Evolutionary conservation across 108 stramenopile species (phyloP).

Genomic region (Stephanodiscus minutulus): DNA sequence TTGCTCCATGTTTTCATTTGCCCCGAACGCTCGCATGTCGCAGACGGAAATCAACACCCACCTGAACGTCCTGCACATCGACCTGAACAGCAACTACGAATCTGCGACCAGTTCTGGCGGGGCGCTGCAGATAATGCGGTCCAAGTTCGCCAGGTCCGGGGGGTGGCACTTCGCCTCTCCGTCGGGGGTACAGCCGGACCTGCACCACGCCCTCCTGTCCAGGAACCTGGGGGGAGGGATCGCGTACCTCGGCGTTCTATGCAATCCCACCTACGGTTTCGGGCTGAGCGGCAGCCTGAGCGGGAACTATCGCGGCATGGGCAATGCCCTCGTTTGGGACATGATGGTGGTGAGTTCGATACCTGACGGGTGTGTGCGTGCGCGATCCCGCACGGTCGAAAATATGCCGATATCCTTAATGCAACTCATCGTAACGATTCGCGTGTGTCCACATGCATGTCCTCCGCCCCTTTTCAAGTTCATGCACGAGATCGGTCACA

Average conservation of each 20-base stretch:
- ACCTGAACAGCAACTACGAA: background rate
- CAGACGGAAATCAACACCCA: conserved; percentile 11
- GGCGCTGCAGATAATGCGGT: background rate
- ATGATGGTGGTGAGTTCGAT: background rate
- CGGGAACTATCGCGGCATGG: conserved; percentile 1
- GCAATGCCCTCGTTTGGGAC: conserved; percentile 7
- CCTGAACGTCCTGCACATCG: background rate
- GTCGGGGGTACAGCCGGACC: background rate
- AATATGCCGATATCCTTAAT: background rate
- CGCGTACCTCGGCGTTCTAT: background rate
- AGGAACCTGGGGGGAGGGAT: background rate
- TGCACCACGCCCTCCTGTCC: conserved; percentile 4
- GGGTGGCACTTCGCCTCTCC: background rate
- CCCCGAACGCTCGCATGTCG: background rate
- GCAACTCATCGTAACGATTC: too few species aligned
- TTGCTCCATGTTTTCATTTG: too few species aligned
- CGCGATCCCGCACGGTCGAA: background rate
- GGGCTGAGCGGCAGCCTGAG: background rate
- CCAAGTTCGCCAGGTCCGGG: background rate
- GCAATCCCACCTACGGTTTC: background rate
- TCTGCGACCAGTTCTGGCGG: background rate
- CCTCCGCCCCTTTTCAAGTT: background rate
- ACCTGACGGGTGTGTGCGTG: background rate
- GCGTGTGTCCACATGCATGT: too few species aligned
- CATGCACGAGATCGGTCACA: conserved; percentile 3